Conservation (phyloP, 1,284 basidiomycete genomes). For the Ceratobasidium papillatum region DNA sequence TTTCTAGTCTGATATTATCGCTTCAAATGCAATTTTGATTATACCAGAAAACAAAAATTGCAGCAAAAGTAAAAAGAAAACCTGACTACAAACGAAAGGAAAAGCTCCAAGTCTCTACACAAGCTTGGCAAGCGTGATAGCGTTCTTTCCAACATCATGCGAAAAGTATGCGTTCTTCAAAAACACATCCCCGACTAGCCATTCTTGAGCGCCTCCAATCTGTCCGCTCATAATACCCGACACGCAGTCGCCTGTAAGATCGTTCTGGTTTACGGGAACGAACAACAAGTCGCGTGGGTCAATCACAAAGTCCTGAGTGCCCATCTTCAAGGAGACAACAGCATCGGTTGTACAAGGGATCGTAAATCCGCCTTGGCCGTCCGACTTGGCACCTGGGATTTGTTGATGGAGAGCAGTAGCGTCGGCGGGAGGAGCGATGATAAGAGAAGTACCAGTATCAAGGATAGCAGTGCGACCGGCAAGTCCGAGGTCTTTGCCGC, state of each 20-base stretch:
- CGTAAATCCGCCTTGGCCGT: conserved; percentile 73
- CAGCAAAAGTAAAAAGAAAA: neutral
- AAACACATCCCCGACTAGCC: conserved; percentile 77
- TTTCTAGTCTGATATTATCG: neutral
- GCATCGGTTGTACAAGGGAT: conserved; percentile 79
- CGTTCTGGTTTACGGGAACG: conserved; percentile 65
- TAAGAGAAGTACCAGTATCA: conserved; percentile 75
- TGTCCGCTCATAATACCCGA: conserved; percentile 75
- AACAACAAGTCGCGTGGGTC: conserved; percentile 76
- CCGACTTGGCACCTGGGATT: conserved; percentile 70
- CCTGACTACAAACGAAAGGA: neutral
- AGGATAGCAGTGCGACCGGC: conserved; percentile 74
- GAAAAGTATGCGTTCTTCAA: conserved; percentile 81
- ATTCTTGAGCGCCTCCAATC: conserved; percentile 69
- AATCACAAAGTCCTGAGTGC: conserved; percentile 68
- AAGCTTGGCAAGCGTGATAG: conserved; percentile 72
- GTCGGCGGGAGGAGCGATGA: conserved; percentile 68
- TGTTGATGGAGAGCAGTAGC: conserved; percentile 65
- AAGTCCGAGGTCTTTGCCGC: conserved; percentile 64
- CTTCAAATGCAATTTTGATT: conserved; percentile 23
- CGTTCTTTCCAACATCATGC: too few species aligned
- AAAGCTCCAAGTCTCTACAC: conserved; percentile 47
- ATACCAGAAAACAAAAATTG: conserved; percentile 32
- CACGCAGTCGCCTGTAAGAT: conserved; percentile 74
- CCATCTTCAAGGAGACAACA: conserved; percentile 73